Conservation (phyloP, 371 early-diverging fungal species). For the Mortierella sp. region DNA sequence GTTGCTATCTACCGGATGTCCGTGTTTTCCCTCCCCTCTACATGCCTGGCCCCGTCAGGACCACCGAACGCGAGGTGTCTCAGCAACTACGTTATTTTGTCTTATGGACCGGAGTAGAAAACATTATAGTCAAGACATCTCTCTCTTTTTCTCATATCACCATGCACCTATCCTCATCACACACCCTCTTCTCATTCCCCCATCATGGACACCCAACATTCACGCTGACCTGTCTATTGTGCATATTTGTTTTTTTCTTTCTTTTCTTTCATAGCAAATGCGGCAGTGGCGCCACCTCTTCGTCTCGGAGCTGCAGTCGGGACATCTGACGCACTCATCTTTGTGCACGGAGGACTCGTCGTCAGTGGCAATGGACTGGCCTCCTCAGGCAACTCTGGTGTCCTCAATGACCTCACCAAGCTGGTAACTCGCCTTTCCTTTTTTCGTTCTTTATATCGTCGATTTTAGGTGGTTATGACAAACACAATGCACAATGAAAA, state of each 20-base stretch:
- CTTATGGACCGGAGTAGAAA: no score
- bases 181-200: no score
- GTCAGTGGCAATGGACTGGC: constrained; percentile 29
- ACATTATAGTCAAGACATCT: no score
- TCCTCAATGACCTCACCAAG: constrained; percentile 46
- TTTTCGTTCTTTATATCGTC: background rate
- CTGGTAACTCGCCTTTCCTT: constrained; percentile 31
- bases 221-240: no score
- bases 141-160: no score
- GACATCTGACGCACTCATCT: constrained; percentile 16
- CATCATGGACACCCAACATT: background rate
- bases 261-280: constrained; percentile 17
- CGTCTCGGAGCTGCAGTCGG: constrained; percentile 50
- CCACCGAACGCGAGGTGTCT: no score
- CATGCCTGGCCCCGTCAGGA: no score
- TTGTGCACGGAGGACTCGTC: constrained; percentile 40
- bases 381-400: constrained; percentile 10
- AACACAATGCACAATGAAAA: no score
- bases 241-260: background rate
- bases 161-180: no score
- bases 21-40: background rate
- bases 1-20: background rate
- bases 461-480: no score
- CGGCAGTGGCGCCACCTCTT: constrained; percentile 35
- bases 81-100: no score